Evolutionary conservation across 805 yeast genomes (phyloP).

Genomic region (Torulaspora gathmanii): DNA sequence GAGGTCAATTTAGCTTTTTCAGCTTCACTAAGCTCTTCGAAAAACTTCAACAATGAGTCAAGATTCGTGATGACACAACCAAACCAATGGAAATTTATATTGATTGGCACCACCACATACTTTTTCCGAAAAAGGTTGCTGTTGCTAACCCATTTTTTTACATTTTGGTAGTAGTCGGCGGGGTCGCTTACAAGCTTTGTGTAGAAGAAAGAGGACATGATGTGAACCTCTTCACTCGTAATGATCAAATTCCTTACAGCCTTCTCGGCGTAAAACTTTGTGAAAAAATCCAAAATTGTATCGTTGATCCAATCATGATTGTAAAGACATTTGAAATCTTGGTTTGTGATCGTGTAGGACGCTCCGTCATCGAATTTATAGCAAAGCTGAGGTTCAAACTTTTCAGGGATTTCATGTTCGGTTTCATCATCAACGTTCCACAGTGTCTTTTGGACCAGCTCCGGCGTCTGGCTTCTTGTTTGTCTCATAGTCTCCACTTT

Average conservation of each 20-base stretch:
- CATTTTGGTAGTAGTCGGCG: conserved; percentile 50
- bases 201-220: conserved; percentile 82
- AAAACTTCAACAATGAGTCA: conserved; percentile 30
- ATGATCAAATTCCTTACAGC: conserved; percentile 32
- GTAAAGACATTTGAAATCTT: conserved; percentile 75
- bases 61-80: conserved; percentile 64
- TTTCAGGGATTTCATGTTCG: conserved; percentile 25
- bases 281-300: conserved; percentile 76
- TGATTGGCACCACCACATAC: conserved; percentile 72
- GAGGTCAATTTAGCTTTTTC: not conserved
- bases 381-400: conserved; percentile 42
- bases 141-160: conserved; percentile 74
- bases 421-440: conserved; percentile 15
- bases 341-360: conserved; percentile 51
- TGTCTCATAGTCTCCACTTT: conserved; percentile 12
- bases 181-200: conserved; percentile 49
- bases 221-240: conserved; percentile 39
- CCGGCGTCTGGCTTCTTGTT: conserved; percentile 12
- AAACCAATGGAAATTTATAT: conserved; percentile 83
- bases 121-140: conserved; percentile 56
- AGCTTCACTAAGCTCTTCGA: conserved; percentile 5
- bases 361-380: conserved; percentile 52
- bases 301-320: conserved; percentile 89
- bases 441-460: conserved; percentile 10
- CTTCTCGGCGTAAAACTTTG: conserved; percentile 51